These are phyloP conservation scores for Panaeolus cyanescens DNA, from an alignment of 768 basidiomycete species.

Conservation along the genomic window DNA sequence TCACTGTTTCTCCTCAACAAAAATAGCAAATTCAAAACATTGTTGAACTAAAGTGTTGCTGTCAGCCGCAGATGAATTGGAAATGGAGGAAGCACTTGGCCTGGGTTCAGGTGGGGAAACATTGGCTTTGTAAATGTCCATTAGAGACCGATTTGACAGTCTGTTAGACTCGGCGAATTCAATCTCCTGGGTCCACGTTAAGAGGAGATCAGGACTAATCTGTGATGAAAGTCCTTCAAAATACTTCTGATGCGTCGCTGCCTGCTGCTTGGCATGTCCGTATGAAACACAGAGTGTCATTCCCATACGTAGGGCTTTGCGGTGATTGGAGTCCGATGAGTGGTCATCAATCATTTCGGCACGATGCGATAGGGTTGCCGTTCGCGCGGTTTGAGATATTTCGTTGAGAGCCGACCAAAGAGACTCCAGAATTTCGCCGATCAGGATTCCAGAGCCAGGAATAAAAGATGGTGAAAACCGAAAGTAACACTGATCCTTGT, in stretches of 20 bases:
- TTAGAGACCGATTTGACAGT: neutral
- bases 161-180: neutral
- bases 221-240: neutral
- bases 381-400: slow-evolving; percentile 1
- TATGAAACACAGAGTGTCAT: neutral
- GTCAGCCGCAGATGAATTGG: too few species aligned
- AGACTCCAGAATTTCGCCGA: slow-evolving; percentile 20
- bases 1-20: too few species aligned
- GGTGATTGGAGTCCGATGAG: neutral
- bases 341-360: slow-evolving; percentile 9
- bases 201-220: neutral
- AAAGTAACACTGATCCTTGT: slow-evolving; percentile 1
- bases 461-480: slow-evolving; percentile 17
- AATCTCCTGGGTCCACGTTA: neutral
- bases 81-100: too few species aligned
- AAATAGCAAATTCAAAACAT: too few species aligned
- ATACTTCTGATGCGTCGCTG: neutral
- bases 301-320: neutral
- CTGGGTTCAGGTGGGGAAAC: too few species aligned
- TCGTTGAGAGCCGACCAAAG: slow-evolving; percentile 17
- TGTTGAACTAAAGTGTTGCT: too few species aligned
- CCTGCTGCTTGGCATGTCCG: neutral
- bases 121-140: neutral
- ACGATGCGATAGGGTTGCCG: slow-evolving; percentile 7
- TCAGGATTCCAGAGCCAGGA: slow-evolving; percentile 5